These are phyloP conservation scores for Amanita subjunquillea DNA, from an alignment of 768 basidiomycete species.

Conservation along the genomic window DNA sequence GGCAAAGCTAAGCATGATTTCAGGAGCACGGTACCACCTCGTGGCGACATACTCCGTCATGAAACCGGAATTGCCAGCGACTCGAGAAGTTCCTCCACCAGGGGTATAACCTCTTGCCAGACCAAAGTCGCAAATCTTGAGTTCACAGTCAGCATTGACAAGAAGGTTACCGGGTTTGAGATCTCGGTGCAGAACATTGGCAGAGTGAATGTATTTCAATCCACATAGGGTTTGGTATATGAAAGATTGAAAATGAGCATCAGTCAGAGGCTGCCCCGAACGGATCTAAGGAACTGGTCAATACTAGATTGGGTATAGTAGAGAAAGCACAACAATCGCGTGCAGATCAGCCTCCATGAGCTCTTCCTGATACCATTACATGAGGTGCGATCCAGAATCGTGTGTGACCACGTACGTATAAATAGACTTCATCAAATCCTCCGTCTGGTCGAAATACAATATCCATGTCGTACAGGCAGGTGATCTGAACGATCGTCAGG, in stretches of 20 bases:
- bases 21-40: slow-evolving; percentile 96
- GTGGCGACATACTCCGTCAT: slow-evolving; percentile 99
- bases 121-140: slow-evolving; percentile 99
- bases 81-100: slow-evolving; percentile 61
- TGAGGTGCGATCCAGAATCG: slow-evolving; percentile 1
- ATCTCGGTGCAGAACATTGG: slow-evolving; percentile 95
- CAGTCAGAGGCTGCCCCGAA: slow-evolving; percentile 80
- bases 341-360: slow-evolving; percentile 99
- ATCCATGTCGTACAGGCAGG: slow-evolving; percentile 97
- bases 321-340: slow-evolving; percentile 63
- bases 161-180: slow-evolving; percentile 92
- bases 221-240: slow-evolving; percentile 98
- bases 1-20: slow-evolving; percentile 97
- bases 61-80: slow-evolving; percentile 82
- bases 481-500: slow-evolving; percentile 50
- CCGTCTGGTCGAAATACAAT: slow-evolving; percentile 88
- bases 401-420: slow-evolving; percentile 48
- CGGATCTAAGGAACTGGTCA: slow-evolving; percentile 43
- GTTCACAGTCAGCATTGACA: slow-evolving; percentile 96
- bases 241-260: slow-evolving; percentile 93
- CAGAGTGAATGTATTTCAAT: slow-evolving; percentile 95
- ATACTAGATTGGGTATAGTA: background rate
- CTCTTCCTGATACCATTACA: slow-evolving; percentile 64
- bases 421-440: slow-evolving; percentile 94
- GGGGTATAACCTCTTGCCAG: slow-evolving; percentile 91